Conservation (phyloP, 108 stramenopile genomes). For the Cyclotella baltica region DNA sequence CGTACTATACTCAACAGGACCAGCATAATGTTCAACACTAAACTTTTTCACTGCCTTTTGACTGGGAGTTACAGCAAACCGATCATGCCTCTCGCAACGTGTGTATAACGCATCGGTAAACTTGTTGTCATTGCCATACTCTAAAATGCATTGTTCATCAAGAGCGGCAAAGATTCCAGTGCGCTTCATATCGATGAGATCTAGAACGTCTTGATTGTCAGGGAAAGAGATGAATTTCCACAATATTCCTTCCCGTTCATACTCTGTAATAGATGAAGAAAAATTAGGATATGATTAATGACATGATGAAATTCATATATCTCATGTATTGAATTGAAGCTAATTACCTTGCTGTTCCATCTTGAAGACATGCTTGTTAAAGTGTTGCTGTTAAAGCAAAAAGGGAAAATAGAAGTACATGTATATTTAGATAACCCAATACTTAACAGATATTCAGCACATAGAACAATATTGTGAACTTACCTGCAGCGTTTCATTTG, state of each 20-base stretch:
- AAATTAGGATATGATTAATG: no score
- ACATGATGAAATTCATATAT: no score
- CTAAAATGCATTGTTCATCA: constrained; percentile 96
- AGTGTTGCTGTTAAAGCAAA: constrained; percentile 75
- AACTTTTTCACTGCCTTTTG: constrained; percentile 78
- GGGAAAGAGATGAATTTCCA: constrained; percentile 89
- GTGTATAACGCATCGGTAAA: constrained; percentile 79
- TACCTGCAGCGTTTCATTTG: constrained; percentile 85
- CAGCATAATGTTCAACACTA: constrained; percentile 96
- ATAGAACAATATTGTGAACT: no score
- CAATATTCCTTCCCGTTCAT: constrained; percentile 93
- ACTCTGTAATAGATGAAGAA: no score
- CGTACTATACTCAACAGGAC: constrained; percentile 90
- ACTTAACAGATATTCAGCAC: no score
- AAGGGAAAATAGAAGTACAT: neutral
- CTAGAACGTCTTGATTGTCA: constrained; percentile 51
- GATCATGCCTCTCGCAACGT: constrained; percentile 66
- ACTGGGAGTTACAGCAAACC: constrained; percentile 61
- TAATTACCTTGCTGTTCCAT: constrained; percentile 85
- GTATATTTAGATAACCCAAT: no score
- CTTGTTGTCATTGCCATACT: constrained; percentile 86
- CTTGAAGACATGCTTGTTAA: constrained; percentile 91
- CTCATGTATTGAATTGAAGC: no score
- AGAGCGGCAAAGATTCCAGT: constrained; percentile 92
- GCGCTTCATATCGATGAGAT: constrained; percentile 92